These are phyloP conservation scores for Aspergillus nomiae DNA, from an alignment of 2,329 filamentous ascomycete genomes.

Conservation along the genomic window DNA sequence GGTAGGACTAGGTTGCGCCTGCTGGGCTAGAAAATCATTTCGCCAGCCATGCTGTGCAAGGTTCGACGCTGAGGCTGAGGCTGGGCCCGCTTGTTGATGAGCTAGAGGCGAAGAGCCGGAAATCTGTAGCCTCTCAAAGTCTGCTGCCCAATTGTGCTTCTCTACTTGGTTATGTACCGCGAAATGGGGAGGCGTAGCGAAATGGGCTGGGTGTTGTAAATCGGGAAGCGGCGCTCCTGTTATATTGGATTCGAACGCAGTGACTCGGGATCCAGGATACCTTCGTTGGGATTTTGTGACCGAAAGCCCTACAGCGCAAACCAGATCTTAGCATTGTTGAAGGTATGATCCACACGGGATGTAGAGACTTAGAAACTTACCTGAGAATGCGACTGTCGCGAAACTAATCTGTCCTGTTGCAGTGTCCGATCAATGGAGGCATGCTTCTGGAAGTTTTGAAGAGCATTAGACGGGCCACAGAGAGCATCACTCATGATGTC, in stretches of 20 bases:
- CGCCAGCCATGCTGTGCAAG: slow-evolving; percentile 55
- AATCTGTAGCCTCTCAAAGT: slow-evolving; percentile 50
- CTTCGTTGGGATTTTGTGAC: slow-evolving; percentile 57
- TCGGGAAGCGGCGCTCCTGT: slow-evolving; percentile 37
- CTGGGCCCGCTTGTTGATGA: slow-evolving; percentile 51
- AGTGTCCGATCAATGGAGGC: slow-evolving; percentile 67
- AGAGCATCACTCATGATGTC: slow-evolving; percentile 65
- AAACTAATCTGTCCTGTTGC: slow-evolving; percentile 69
- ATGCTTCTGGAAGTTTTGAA: slow-evolving; percentile 73
- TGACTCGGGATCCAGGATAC: slow-evolving; percentile 65
- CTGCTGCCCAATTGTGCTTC: slow-evolving; percentile 44
- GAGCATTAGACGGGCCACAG: slow-evolving; percentile 74
- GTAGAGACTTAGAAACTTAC: slow-evolving; percentile 42
- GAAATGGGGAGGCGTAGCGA: slow-evolving; percentile 29
- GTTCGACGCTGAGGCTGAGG: slow-evolving; percentile 36
- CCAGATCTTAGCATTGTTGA: slow-evolving; percentile 15
- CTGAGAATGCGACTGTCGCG: slow-evolving; percentile 57
- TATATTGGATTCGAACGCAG: slow-evolving; percentile 61
- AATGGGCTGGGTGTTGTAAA: slow-evolving; percentile 38
- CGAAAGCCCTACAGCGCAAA: slow-evolving; percentile 59
- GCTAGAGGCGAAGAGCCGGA: slow-evolving; percentile 45
- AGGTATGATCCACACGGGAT: background rate
- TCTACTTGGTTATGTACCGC: slow-evolving; percentile 25
- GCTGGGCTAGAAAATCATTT: slow-evolving; percentile 58
- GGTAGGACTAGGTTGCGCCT: slow-evolving; percentile 25